phyloP scores from a whole-genome alignment of 176 grass and related monocot genomes.

The Triticum timopheevii region DNA sequence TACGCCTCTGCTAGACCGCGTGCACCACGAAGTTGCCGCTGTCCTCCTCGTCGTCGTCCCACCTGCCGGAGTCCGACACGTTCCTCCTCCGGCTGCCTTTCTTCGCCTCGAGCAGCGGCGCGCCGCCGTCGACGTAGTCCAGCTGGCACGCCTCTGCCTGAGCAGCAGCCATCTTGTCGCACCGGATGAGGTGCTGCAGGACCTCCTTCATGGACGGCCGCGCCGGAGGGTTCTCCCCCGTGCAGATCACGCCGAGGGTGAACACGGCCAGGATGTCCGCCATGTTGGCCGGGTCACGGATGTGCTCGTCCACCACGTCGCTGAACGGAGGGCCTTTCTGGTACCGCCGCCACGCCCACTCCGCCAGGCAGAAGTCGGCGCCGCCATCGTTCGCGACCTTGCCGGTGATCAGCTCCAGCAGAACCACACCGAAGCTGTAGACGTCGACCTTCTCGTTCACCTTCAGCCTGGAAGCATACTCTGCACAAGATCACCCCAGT shows the following conservation, averaged over 20 bases:
- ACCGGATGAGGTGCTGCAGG: constrained; percentile 41
- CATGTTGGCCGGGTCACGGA: not conserved
- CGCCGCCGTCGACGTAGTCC: not conserved
- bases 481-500: constrained; percentile 23
- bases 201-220: constrained; percentile 35
- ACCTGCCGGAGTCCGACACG: constrained; percentile 23
- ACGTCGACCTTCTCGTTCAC: constrained; percentile 91
- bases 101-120: constrained; percentile 31
- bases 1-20: constrained; percentile 15
- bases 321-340: constrained; percentile 35
- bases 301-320: constrained; percentile 35
- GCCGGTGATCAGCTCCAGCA: constrained; percentile 68
- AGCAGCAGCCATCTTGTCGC: constrained; percentile 7
- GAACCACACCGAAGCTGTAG: constrained; percentile 83
- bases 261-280: not conserved
- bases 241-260: constrained; percentile 45
- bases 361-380: constrained; percentile 59
- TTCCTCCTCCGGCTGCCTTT: constrained; percentile 33
- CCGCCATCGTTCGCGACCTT: constrained; percentile 46
- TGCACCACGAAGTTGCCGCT: constrained; percentile 50
- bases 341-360: constrained; percentile 67
- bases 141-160: constrained; percentile 20
- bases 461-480: constrained; percentile 55
- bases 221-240: constrained; percentile 39
- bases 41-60: constrained; percentile 24